phyloP scores from a whole-genome alignment of 1,284 basidiomycete genomes.

The Sanghuangporus sanghuang region DNA sequence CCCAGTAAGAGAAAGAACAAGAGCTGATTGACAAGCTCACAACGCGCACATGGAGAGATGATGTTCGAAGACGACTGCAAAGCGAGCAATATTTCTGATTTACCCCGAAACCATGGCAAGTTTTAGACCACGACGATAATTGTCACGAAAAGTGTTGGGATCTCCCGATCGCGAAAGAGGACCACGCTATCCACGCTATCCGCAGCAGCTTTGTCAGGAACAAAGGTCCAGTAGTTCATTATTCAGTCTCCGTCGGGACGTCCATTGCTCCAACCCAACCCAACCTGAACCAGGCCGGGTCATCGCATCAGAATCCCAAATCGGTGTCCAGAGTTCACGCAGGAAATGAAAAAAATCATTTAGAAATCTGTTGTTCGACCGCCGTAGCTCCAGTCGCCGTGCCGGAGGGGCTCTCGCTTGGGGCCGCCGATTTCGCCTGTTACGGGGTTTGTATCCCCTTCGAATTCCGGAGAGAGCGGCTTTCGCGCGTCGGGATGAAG shows the following conservation, averaged over 20 bases:
- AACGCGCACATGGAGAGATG: not conserved
- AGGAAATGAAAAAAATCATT: not conserved
- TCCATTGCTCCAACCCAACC: too few relatives aligned
- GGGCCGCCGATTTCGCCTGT: conserved; percentile 77
- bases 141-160: not conserved
- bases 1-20: not conserved
- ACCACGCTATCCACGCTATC: conserved; percentile 1
- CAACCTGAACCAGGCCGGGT: too few relatives aligned
- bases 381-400: conserved; percentile 81
- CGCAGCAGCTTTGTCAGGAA: not conserved
- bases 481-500: conserved; percentile 66
- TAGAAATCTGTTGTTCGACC: conserved; percentile 79
- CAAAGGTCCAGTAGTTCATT: too few relatives aligned
- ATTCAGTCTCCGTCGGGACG: too few relatives aligned
- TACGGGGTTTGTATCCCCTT: conserved; percentile 65
- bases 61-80: not conserved
- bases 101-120: not conserved
- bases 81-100: not conserved
- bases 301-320: not conserved
- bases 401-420: conserved; percentile 66
- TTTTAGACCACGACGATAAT: conserved; percentile 5
- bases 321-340: not conserved
- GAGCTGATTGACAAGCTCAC: not conserved
- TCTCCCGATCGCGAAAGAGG: not conserved
- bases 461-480: conserved; percentile 58